Conservation (phyloP, 2,329 filamentous ascomycete genomes). For the Fusarium sp. region DNA sequence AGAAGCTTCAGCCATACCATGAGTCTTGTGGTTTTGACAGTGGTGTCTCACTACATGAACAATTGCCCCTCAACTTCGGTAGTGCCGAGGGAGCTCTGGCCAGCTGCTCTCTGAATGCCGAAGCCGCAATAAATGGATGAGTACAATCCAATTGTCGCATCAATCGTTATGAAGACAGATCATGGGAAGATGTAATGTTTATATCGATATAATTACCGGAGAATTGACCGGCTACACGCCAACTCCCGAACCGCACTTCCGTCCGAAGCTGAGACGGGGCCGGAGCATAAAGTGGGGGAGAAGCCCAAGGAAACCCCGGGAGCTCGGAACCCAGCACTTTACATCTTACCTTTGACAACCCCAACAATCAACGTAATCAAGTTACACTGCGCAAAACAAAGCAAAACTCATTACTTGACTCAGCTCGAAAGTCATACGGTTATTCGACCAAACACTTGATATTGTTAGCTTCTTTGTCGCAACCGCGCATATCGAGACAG, state of each 20-base stretch:
- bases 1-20: neutral
- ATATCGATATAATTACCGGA: neutral
- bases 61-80: neutral
- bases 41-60: neutral
- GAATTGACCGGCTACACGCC: neutral
- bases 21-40: neutral
- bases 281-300: conserved; percentile 36
- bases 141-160: neutral
- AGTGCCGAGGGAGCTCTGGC: neutral
- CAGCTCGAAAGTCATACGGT: neutral
- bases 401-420: neutral
- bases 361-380: conserved; percentile 3
- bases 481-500: neutral
- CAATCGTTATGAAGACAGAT: too few species aligned
- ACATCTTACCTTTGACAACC: conserved; percentile 1
- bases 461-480: neutral
- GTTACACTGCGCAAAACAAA: too few species aligned
- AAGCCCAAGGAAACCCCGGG: conserved; percentile 37
- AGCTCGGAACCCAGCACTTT: conserved; percentile 23
- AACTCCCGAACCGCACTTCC: conserved; percentile 33
- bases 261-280: conserved; percentile 31
- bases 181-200: neutral
- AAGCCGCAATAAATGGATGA: neutral
- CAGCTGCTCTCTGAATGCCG: neutral
- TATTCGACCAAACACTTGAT: neutral